Evolutionary conservation across 805 yeast species (phyloP), one percentile per base, ranked within the genome.

Genomic region (Yamadazyma tumulicola): DNA sequence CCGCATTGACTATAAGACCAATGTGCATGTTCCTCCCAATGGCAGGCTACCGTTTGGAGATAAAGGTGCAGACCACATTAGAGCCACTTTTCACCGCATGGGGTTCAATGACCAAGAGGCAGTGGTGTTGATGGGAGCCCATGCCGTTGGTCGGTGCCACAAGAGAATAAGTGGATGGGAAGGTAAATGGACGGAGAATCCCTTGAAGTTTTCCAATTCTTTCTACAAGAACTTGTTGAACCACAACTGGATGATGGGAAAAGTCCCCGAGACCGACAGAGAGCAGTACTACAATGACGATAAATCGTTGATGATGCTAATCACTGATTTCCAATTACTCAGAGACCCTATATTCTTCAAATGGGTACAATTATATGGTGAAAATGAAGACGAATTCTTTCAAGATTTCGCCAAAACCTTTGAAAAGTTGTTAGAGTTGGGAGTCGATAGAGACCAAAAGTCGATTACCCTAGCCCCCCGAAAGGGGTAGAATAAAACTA

Each of bases 111-210:
- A 81, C 45, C 74, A 75, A 52, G 91, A 85, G 52, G 76, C 80
- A 26, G 93, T 82, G 26, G 81, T 84, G 7, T 54, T 85, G 34
- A 65, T 81, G 37, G 85, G 84, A 18, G 89, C 89, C 2, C 94
- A 85, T 58, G 73, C 79, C 14, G 59, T 85, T 28, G 94, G 94
- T 22, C 72, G 85, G 37, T 82, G 93, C 47, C 94, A 85, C 55
- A 67, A 75, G 38, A 55, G 70, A 44, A 75, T 79, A 41, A 75
- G 87, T 15, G 94, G 94, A 2, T 87, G 70, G 64, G 93, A 84
- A 45, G 95, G 95, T 10, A 88, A 91, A 42, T 86, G 95, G 95
- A 89, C 91, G 24, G 82, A 81, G 36, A 75, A 83, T 25, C 86
- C 93, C 36, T 84, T 82, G 19, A 59, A 67, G 44, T 82, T 87